phyloP scores from a whole-genome alignment of 345 rosid species.

The Toxicodendron radicans region DNA sequence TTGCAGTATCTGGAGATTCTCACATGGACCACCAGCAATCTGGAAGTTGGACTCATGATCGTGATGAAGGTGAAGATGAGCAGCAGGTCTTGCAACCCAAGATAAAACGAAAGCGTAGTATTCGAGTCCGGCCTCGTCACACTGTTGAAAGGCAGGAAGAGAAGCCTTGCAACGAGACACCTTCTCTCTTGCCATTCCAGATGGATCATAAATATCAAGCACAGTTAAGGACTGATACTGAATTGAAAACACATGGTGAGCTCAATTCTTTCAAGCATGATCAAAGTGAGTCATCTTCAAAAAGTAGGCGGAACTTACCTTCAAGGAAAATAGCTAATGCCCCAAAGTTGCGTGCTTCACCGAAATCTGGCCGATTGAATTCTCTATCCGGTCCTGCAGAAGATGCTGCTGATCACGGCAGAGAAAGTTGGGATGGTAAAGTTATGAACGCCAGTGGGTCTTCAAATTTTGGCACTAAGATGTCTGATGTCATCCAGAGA shows the following conservation, averaged over 20 bases:
- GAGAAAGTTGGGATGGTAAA: conserved; percentile 71
- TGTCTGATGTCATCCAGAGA: conserved; percentile 80
- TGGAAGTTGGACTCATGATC: conserved; percentile 94
- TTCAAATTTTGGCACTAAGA: conserved; percentile 52
- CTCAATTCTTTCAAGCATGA: conserved; percentile 57
- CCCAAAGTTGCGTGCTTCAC: conserved; percentile 63
- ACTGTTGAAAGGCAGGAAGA: conserved; percentile 65
- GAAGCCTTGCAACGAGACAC: conserved; percentile 49
- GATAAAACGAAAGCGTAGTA: conserved; percentile 95
- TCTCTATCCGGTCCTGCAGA: conserved; percentile 48
- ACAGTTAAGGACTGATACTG: conserved; percentile 56
- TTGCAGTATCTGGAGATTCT: conserved; percentile 93
- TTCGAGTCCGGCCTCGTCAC: conserved; percentile 86
- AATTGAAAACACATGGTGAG: conserved; percentile 38
- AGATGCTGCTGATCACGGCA: conserved; percentile 54
- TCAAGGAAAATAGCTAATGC: conserved; percentile 67
- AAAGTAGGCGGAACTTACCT: conserved; percentile 56
- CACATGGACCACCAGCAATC: conserved; percentile 88
- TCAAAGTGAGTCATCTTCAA: conserved; percentile 64
- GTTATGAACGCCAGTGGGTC: conserved; percentile 48
- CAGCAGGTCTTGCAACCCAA: conserved; percentile 98
- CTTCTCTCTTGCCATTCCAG: conserved; percentile 45
- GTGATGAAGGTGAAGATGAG: conserved; percentile 95
- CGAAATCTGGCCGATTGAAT: conserved; percentile 69
- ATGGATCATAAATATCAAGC: conserved; percentile 62